Conservation (phyloP, 208 protist species). For the Wallacemonas rigidus region DNA sequence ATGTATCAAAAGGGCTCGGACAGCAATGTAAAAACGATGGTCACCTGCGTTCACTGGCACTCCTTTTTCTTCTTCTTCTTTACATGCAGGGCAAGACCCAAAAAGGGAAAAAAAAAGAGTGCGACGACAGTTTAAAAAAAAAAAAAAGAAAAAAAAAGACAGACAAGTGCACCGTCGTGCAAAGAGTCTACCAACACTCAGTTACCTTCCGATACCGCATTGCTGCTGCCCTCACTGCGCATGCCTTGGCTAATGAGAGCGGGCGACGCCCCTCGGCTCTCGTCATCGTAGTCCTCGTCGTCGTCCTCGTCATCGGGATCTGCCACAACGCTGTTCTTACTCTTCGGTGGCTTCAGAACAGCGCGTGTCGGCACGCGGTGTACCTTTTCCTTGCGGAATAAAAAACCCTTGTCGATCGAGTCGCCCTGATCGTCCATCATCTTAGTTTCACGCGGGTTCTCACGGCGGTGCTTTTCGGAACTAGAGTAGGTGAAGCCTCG, state of each 20-base stretch:
- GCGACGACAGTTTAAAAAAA: background rate
- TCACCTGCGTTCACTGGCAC: no score
- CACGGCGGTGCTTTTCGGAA: conserved; percentile 9
- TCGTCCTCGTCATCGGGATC: conserved; percentile 13
- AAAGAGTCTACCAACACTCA: no score
- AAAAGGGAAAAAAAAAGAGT: no score
- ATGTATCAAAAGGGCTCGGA: no score
- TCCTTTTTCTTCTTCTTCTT: no score
- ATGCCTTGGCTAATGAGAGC: no score
- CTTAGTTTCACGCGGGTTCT: conserved; percentile 21
- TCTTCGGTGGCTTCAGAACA: conserved; percentile 42
- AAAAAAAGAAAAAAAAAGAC: conserved; percentile 8
- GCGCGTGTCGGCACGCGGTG: conserved; percentile 50
- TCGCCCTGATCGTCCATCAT: conserved; percentile 23
- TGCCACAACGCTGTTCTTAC: conserved; percentile 36
- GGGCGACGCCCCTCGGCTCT: background rate
- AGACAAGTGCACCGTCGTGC: background rate
- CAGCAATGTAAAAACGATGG: no score
- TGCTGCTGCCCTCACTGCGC: no score
- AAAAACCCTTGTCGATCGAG: conserved; percentile 24
- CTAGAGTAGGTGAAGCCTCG: conserved; percentile 5
- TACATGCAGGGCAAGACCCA: no score
- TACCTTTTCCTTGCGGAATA: conserved; percentile 42
- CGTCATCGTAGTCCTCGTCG: conserved; percentile 28
- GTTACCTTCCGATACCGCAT: no score